Percentiles rank a stretch among this genome's conserved stretches.
phyloP scores from a whole-genome alignment of 768 basidiomycete species.

The Tylopilus sp. region DNA sequence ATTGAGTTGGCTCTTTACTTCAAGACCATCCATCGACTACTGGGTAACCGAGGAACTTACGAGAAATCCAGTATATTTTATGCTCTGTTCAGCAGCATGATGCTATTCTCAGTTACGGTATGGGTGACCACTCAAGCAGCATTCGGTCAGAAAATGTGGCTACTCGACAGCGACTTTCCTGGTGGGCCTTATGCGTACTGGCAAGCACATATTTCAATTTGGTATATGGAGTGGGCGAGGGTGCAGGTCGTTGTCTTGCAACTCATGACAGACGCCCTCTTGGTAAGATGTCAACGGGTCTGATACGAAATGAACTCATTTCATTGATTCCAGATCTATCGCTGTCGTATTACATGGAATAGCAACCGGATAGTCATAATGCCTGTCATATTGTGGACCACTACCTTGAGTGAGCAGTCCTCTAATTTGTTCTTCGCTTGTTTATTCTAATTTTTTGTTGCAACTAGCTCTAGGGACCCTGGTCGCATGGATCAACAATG shows the following conservation, averaged over 20 bases:
- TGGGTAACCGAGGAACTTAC: conserved; percentile 1
- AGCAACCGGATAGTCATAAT: background rate
- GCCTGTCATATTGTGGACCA: background rate
- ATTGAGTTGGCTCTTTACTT: conserved; percentile 24
- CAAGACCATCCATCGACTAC: conserved; percentile 14
- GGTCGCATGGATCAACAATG: background rate
- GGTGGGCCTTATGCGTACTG: background rate
- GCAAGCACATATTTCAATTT: conserved; percentile 6
- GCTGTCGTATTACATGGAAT: background rate
- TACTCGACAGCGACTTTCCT: background rate
- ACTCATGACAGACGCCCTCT: conserved; percentile 12
- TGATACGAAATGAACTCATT: background rate
- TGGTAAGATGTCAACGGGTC: background rate
- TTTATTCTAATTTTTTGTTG: background rate
- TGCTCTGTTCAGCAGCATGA: conserved; percentile 11
- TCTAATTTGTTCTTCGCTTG: no score
- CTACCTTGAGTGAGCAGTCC: background rate
- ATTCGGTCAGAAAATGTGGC: background rate
- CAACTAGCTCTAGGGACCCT: background rate
- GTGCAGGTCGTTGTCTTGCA: background rate
- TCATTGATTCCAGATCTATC: conserved; percentile 27
- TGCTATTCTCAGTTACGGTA: conserved; percentile 32
- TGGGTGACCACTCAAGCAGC: conserved; percentile 18
- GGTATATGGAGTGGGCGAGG: conserved; percentile 26
- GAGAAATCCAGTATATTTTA: background rate